Percentiles rank a stretch among this genome's conserved stretches.
Conservation (phyloP, 1,284 basidiomycete species). For the Apiotrichum sp. region DNA sequence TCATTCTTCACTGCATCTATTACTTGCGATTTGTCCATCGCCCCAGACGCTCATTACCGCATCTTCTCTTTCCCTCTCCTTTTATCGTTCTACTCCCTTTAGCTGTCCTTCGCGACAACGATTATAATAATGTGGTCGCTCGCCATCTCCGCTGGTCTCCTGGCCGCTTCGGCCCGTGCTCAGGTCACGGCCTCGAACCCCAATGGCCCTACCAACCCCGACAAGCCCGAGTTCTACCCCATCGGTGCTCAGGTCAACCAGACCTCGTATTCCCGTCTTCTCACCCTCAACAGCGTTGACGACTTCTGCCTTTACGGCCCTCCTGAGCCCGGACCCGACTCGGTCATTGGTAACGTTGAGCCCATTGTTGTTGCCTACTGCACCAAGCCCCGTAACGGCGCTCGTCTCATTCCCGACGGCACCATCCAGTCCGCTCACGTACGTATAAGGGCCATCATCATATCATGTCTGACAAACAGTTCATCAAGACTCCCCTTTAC, state of each 20-base stretch:
- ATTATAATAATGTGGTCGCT: slow-evolving; percentile 7
- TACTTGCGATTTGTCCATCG: too few species aligned
- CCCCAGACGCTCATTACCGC: too few species aligned
- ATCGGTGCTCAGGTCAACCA: slow-evolving; percentile 43
- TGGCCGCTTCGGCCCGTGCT: slow-evolving; percentile 10
- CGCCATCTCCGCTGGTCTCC: slow-evolving; percentile 8
- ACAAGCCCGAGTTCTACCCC: slow-evolving; percentile 31
- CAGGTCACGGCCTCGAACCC: slow-evolving; percentile 37
- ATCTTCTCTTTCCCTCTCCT: too few species aligned
- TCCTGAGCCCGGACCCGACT: slow-evolving; percentile 32
- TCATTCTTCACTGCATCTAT: too few species aligned
- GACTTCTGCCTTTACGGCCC: slow-evolving; percentile 47
- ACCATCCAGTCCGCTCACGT: slow-evolving; percentile 40
- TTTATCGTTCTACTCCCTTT: background rate
- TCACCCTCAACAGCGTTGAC: slow-evolving; percentile 43
- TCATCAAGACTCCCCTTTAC: slow-evolving; percentile 30
- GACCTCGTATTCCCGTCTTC: slow-evolving; percentile 41
- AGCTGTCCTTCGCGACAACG: background rate
- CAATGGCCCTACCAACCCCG: slow-evolving; percentile 46
- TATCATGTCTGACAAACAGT: slow-evolving; percentile 4
- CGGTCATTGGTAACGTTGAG: slow-evolving; percentile 42
- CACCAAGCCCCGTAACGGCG: slow-evolving; percentile 37
- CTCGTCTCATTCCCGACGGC: slow-evolving; percentile 44
- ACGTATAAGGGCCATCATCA: slow-evolving; percentile 13
- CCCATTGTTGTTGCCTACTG: slow-evolving; percentile 41